A percentile compares a stretch with the other conserved stretches of the same genome.
phyloP scores from a whole-genome alignment of 108 stramenopile species.

The Fragilaria crotonensis region DNA sequence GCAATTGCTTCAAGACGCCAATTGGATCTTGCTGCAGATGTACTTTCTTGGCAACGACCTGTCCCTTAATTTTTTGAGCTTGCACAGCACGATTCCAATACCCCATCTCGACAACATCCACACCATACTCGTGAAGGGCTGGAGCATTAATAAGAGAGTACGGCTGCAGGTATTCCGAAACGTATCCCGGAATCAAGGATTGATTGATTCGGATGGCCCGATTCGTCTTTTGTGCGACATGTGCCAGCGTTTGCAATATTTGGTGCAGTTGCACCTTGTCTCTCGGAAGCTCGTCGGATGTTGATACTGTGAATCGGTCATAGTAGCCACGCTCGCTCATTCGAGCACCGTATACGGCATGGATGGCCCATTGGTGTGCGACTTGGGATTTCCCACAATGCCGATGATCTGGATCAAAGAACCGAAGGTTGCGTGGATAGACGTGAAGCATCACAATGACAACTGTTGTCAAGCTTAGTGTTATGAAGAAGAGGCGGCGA shows the following conservation, averaged over 20 bases:
- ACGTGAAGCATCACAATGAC: neutral
- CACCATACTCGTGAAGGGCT: neutral
- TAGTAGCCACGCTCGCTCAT: neutral
- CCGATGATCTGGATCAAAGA: slow-evolving; percentile 2
- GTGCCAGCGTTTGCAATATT: neutral
- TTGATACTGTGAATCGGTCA: neutral
- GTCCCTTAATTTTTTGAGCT: neutral
- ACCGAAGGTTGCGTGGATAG: neutral
- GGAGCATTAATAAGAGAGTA: neutral
- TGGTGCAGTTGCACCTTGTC: neutral
- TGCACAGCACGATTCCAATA: neutral
- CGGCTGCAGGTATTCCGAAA: neutral
- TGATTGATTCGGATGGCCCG: neutral
- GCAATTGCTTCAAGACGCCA: neutral
- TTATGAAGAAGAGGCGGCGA: neutral
- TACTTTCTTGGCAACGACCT: neutral
- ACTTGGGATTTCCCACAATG: neutral
- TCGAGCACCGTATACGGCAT: slow-evolving; percentile 1
- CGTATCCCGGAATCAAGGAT: neutral
- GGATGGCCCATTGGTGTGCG: neutral
- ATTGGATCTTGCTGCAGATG: neutral
- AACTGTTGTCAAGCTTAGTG: neutral
- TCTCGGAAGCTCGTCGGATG: slow-evolving; percentile 1
- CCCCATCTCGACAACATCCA: neutral
- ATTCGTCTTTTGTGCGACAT: neutral